Evolutionary conservation across 345 rosid species (phyloP), one percentile per base, ranked within the genome.

Genomic region (Capsella bursapastoris): DNA sequence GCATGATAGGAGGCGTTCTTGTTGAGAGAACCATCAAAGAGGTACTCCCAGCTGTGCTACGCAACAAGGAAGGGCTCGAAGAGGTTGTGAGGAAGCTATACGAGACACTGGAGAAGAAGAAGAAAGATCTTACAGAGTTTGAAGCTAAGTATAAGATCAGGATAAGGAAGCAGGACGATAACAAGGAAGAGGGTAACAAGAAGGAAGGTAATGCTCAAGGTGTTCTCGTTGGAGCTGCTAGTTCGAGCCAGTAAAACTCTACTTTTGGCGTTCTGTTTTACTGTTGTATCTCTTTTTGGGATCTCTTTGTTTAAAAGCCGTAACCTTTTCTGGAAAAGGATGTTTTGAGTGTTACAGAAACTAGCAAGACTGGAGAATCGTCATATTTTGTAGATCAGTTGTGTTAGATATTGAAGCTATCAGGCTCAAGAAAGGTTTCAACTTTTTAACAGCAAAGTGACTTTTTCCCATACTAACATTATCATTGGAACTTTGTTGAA

Each of bases 21-120:
- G 98, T 94, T 0, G 95, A 94, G 84, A 90, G 97, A 83, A 94
- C 97, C 74, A 81, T 94, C 82, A 88, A 82, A 69, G 97, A 90
- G 66, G 97, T 95, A 40, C 87, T 92, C 71, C 97, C 99, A 3
- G 99, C 99, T 43, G 97, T 95, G 61, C 92, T 83, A 57, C 90
- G 93, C 76, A 95, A 95, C 74, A 95, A 92, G 68, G 97, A 86
- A 59, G 99, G 99, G 8, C 90, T 95, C 6, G 97, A 90, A 80
- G 97, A 92, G 78, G 97, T 95, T 16, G 85, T 95, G 9, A 66
- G 79, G 49, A 85, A 96, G 87, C 89, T 92, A 45, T 82, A 95
- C 7, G 97, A 95, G 80, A 85, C 97, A 25, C 37, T 92, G 76
- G 91, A 87, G 72, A 92, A 82, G 84, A 90, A 95, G 83, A 92